Evolutionary conservation across 805 yeast species (phyloP).

Genomic region (Clavispora santaluciae): DNA sequence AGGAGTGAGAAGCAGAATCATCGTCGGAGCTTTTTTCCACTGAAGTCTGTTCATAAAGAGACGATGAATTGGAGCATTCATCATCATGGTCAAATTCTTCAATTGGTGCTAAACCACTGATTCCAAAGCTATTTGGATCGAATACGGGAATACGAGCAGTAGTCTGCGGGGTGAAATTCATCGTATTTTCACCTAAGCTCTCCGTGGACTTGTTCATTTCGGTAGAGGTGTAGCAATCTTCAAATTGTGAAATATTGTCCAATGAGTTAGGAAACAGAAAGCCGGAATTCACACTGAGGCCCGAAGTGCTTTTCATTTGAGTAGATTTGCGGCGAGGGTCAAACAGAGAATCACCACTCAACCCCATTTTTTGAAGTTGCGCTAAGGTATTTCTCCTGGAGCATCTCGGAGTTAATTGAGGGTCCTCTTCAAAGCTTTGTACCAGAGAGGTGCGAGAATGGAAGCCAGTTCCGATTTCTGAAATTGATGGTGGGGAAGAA

Average conservation of each 20-base stretch:
- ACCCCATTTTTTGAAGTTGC: constrained; percentile 7
- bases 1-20: constrained; percentile 25
- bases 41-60: constrained; percentile 26
- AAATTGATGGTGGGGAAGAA: background rate
- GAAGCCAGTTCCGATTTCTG: background rate
- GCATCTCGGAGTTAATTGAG: constrained; percentile 22
- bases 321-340: constrained; percentile 14
- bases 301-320: constrained; percentile 17
- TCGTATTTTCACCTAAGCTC: constrained; percentile 5
- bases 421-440: constrained; percentile 11
- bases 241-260: background rate
- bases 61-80: constrained; percentile 16
- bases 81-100: constrained; percentile 30
- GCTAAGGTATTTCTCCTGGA: constrained; percentile 18
- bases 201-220: background rate
- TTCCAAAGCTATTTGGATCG: constrained; percentile 20
- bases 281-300: constrained; percentile 5
- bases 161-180: constrained; percentile 7
- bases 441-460: background rate
- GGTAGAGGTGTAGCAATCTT: background rate
- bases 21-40: constrained; percentile 14
- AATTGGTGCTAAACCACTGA: constrained; percentile 35
- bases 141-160: constrained; percentile 13
- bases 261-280: background rate
- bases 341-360: constrained; percentile 5